These are phyloP conservation scores for Monascus ruber DNA, from an alignment of 2,329 filamentous ascomycete species.

Conservation along the genomic window DNA sequence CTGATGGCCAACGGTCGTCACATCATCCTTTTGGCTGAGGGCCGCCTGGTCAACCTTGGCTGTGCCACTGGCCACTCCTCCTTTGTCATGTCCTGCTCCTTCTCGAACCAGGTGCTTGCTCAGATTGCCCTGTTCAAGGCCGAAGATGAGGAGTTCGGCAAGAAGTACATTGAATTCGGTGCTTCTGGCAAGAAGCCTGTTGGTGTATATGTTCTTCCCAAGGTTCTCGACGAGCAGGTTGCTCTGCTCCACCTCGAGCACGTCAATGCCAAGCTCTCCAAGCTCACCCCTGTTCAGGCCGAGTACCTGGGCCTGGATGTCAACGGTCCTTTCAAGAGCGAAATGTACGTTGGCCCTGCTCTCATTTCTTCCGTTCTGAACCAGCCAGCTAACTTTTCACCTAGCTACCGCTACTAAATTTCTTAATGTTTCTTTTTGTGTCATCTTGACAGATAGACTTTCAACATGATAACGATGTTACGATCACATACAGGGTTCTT, in stretches of 20 bases:
- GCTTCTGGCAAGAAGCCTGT: slow-evolving; percentile 81
- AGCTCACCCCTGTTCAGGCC: slow-evolving; percentile 73
- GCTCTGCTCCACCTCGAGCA: slow-evolving; percentile 85
- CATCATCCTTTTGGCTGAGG: slow-evolving; percentile 97
- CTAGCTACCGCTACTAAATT: slow-evolving; percentile 57
- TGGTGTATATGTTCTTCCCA: slow-evolving; percentile 93
- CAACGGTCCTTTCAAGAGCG: slow-evolving; percentile 92
- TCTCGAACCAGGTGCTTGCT: slow-evolving; percentile 99
- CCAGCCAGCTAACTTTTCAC: slow-evolving; percentile 6
- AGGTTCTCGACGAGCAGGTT: slow-evolving; percentile 98
- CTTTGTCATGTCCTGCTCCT: slow-evolving; percentile 99
- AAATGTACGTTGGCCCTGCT: slow-evolving; percentile 51
- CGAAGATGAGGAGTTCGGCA: slow-evolving; percentile 70
- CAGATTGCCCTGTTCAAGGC: slow-evolving; percentile 98
- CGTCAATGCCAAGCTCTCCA: slow-evolving; percentile 87
- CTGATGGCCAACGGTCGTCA: slow-evolving; percentile 84
- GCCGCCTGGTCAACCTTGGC: slow-evolving; percentile 97
- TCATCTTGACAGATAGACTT: slow-evolving; percentile 27
- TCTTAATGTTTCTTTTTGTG: slow-evolving; percentile 10
- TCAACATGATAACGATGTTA: slow-evolving; percentile 51
- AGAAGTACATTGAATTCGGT: slow-evolving; percentile 95
- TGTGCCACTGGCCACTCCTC: slow-evolving; percentile 98
- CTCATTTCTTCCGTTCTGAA: too few relatives aligned
- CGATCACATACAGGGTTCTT: slow-evolving; percentile 40
- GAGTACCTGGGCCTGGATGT: slow-evolving; percentile 83